phyloP scores from a whole-genome alignment of 2,329 filamentous ascomycete genomes.

The Calonectria hawksworthii region DNA sequence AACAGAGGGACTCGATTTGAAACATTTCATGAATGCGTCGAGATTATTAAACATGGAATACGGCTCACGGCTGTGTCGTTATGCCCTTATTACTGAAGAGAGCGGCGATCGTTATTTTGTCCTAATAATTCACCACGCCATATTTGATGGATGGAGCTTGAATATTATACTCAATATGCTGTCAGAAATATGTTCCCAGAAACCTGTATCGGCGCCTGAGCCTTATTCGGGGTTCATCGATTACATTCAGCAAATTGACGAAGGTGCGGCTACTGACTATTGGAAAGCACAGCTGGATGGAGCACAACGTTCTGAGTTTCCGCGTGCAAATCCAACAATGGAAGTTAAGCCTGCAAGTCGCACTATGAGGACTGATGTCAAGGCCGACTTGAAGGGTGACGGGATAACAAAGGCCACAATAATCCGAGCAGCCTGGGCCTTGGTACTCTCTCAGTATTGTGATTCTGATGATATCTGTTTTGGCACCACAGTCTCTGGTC shows the following conservation, averaged over 20 bases:
- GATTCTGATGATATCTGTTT: conserved; percentile 57
- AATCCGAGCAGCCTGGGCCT: conserved; percentile 61
- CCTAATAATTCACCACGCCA: conserved; percentile 39
- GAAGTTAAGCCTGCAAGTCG: conserved; percentile 39
- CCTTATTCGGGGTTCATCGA: conserved; percentile 9
- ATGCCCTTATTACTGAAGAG: conserved; percentile 10
- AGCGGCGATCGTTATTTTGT: conserved; percentile 10
- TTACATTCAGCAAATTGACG: conserved; percentile 1
- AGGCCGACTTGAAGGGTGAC: conserved; percentile 20
- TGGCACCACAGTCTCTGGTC: conserved; percentile 59
- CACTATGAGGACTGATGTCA: conserved; percentile 64
- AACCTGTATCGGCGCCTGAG: background rate
- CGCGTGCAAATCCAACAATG: background rate
- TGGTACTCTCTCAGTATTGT: conserved; percentile 64
- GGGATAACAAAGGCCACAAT: conserved; percentile 31
- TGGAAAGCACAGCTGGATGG: conserved; percentile 1
- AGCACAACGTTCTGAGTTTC: background rate
- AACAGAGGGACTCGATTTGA: background rate
- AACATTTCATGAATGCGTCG: background rate
- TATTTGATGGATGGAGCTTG: conserved; percentile 43
- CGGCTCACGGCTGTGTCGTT: background rate
- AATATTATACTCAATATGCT: background rate
- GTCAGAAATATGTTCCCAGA: background rate
- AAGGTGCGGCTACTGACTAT: background rate
- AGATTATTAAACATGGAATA: background rate